Percentiles rank a stretch among this genome's conserved stretches.
phyloP scores from a whole-genome alignment of 805 yeast genomes.

The Candida argentea region DNA sequence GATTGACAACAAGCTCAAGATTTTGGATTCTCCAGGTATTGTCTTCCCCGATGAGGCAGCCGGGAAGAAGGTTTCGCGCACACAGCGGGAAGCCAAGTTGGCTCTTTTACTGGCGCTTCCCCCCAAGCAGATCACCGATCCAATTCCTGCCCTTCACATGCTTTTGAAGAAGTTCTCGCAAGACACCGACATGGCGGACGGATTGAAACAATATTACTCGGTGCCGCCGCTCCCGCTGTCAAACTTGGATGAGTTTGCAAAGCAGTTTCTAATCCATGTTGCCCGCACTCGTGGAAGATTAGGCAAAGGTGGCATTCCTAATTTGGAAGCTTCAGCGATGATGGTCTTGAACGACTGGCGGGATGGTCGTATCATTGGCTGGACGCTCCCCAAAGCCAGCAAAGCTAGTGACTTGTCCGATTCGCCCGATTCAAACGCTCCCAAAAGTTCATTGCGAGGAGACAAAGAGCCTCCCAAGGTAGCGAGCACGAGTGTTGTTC shows the following conservation, averaged over 20 bases:
- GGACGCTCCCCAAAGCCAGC: conserved; percentile 65
- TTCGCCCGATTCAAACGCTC: conserved; percentile 16
- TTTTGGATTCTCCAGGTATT: conserved; percentile 94
- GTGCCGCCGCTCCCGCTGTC: conserved; percentile 71
- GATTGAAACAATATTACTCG: conserved; percentile 62
- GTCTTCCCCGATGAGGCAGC: conserved; percentile 70
- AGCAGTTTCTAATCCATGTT: conserved; percentile 81
- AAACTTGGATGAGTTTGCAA: conserved; percentile 68
- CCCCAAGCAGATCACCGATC: conserved; percentile 75
- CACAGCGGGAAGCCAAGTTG: conserved; percentile 78
- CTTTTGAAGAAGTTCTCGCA: conserved; percentile 69
- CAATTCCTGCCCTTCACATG: conserved; percentile 68
- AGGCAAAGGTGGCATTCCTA: conserved; percentile 89
- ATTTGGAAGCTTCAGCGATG: conserved; percentile 74
- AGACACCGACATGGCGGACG: conserved; percentile 66
- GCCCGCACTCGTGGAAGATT: conserved; percentile 90
- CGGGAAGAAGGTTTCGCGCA: conserved; percentile 36
- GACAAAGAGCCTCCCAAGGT: conserved; percentile 37
- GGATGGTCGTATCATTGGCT: conserved; percentile 88
- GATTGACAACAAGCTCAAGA: conserved; percentile 78
- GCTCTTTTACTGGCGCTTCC: conserved; percentile 85
- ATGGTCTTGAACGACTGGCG: conserved; percentile 90
- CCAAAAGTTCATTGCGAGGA: conserved; percentile 31
- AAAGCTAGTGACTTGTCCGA: conserved; percentile 23
- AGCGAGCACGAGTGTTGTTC: conserved; percentile 73